Percentiles rank a stretch among this genome's conserved stretches.
These are phyloP conservation scores for Zalaria obscura DNA, from an alignment of 2,329 filamentous ascomycete genomes.

Conservation along the genomic window DNA sequence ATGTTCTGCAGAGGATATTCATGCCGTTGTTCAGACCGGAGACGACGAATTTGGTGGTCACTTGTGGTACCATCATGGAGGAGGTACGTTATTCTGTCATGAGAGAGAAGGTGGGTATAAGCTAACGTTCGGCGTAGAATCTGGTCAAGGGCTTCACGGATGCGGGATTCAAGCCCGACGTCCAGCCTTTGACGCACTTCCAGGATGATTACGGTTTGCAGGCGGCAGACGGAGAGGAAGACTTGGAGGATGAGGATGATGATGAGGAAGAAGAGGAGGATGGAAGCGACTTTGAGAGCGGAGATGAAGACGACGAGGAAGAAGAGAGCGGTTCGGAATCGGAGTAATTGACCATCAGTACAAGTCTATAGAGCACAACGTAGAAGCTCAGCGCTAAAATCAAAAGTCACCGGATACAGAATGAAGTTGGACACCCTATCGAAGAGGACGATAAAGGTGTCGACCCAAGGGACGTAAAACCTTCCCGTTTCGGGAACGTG, in stretches of 20 bases:
- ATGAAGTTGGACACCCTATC: too few species aligned
- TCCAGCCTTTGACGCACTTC: constrained; percentile 63
- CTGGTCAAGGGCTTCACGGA: constrained; percentile 60
- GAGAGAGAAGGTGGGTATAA: constrained; percentile 7
- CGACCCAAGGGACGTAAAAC: too few species aligned
- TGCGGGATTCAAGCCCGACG: constrained; percentile 65
- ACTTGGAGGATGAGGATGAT: constrained; percentile 44
- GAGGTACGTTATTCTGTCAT: constrained; percentile 47
- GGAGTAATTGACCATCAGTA: too few species aligned
- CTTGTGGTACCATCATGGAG: constrained; percentile 71
- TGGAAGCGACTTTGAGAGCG: constrained; percentile 34
- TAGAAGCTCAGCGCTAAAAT: too few species aligned
- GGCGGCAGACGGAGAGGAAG: constrained; percentile 44
- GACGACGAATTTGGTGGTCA: constrained; percentile 73
- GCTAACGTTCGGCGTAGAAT: constrained; percentile 34
- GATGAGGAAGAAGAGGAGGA: constrained; percentile 35
- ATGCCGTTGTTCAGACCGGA: constrained; percentile 67
- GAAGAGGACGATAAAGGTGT: too few species aligned
- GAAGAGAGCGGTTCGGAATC: too few species aligned
- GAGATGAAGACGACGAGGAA: constrained; percentile 12
- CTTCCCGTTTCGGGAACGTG: too few species aligned
- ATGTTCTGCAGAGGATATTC: constrained; percentile 59
- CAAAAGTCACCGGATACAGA: too few species aligned
- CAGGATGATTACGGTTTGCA: constrained; percentile 81
- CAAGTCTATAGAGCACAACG: too few species aligned